Percentiles rank a stretch among this genome's conserved stretches.
These are phyloP conservation scores for Capsicum rhomboideum DNA, from an alignment of 257 asterid genomes.

Conservation along the genomic window DNA sequence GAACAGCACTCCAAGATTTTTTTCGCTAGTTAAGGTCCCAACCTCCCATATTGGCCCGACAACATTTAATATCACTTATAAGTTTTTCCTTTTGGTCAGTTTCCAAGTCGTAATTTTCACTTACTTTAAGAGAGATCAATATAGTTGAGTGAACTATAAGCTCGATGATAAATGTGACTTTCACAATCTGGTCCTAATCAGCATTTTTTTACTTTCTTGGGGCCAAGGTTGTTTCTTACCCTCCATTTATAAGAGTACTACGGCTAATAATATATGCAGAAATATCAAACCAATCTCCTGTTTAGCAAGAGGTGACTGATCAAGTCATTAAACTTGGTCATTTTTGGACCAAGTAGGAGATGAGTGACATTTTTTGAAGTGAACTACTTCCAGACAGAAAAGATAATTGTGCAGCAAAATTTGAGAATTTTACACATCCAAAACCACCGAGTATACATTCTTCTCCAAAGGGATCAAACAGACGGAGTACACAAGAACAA, in stretches of 20 bases:
- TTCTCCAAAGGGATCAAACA: background rate
- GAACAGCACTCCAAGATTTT: too few species aligned
- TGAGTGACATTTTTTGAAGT: background rate
- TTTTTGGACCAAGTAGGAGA: background rate
- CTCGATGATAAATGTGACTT: background rate
- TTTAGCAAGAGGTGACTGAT: background rate
- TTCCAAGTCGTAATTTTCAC: background rate
- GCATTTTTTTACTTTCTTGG: background rate
- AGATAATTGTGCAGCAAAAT: background rate
- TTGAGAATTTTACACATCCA: constrained; percentile 13
- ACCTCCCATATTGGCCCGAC: too few species aligned
- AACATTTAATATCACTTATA: background rate
- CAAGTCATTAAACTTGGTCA: background rate
- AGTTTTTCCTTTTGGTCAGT: background rate
- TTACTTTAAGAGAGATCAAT: background rate
- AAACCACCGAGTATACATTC: background rate
- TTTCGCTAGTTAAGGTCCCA: too few species aligned
- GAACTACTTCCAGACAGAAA: background rate
- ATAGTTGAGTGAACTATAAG: background rate
- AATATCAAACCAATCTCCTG: background rate
- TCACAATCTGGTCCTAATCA: background rate
- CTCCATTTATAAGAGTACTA: background rate
- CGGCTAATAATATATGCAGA: background rate
- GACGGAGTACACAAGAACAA: constrained; percentile 1
- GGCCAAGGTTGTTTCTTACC: background rate